A percentile compares a stretch with the other conserved stretches of the same genome.
These are phyloP conservation scores for Colletotrichum nymphaeae DNA, from an alignment of 2,329 filamentous ascomycete genomes.

Conservation along the genomic window DNA sequence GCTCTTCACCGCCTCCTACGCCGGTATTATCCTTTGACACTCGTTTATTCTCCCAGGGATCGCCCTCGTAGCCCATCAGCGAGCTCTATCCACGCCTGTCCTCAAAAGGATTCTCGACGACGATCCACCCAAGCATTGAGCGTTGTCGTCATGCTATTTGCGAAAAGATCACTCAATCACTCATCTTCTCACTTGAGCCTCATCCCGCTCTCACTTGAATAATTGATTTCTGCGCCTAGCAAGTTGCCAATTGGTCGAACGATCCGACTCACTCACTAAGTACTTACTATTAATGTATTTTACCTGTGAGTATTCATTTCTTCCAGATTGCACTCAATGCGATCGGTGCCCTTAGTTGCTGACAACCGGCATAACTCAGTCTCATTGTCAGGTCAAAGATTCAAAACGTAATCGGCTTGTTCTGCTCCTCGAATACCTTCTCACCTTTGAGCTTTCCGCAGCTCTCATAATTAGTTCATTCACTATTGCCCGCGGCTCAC, in stretches of 20 bases:
- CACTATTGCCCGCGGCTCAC: not conserved
- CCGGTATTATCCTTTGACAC: conserved; percentile 32
- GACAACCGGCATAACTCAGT: not conserved
- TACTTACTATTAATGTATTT: conserved; percentile 26
- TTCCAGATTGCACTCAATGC: not conserved
- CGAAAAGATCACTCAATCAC: conserved; percentile 11
- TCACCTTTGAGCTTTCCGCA: too few species aligned
- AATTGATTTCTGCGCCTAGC: conserved; percentile 7
- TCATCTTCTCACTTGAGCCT: conserved; percentile 5
- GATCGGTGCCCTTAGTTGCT: not conserved
- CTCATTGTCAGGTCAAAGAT: conserved; percentile 2
- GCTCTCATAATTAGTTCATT: not conserved
- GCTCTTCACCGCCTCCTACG: conserved; percentile 26
- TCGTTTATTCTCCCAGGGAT: conserved; percentile 35
- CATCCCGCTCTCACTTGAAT: conserved; percentile 14
- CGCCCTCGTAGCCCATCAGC: conserved; percentile 24
- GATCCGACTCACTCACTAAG: not conserved
- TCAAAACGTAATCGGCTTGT: not conserved
- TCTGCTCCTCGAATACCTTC: not conserved
- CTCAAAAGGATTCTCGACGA: conserved; percentile 10
- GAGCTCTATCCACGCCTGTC: conserved; percentile 8
- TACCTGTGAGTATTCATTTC: conserved; percentile 13
- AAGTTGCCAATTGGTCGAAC: not conserved
- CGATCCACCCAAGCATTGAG: not conserved
- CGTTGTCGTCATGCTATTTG: conserved; percentile 34